Evolutionary conservation across 2,329 filamentous ascomycete species (phyloP).

Genomic region (Alternaria sp.): DNA sequence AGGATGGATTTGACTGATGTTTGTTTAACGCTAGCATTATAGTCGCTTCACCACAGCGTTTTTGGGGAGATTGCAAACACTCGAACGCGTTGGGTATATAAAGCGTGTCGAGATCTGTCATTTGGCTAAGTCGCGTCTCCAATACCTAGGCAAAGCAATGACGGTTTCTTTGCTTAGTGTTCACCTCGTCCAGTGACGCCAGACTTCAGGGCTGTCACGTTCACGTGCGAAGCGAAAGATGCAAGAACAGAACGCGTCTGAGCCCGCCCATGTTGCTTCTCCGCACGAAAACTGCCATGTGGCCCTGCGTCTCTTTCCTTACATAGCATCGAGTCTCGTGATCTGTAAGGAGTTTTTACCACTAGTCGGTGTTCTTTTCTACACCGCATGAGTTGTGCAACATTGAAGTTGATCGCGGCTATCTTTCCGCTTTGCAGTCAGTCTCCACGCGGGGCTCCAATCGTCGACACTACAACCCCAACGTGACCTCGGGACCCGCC

Average conservation of each 20-base stretch:
- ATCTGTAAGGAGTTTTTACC: not conserved
- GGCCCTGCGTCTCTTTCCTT: not conserved
- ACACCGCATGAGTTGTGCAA: not conserved
- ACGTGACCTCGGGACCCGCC: slow-evolving; percentile 3
- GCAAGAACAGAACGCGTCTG: not conserved
- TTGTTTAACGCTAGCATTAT: not conserved
- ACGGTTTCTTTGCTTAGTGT: not conserved
- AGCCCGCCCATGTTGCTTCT: not conserved
- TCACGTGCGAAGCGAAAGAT: slow-evolving; percentile 1
- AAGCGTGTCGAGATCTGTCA: not conserved
- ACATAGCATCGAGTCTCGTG: not conserved
- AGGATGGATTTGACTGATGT: not conserved
- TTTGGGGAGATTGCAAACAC: not conserved
- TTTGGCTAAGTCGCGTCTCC: not conserved
- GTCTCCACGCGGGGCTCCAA: slow-evolving; percentile 8
- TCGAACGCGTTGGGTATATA: not conserved
- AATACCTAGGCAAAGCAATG: not conserved
- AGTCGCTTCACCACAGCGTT: not conserved
- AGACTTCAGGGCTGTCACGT: not conserved
- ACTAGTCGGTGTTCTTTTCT: not conserved
- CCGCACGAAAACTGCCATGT: not conserved
- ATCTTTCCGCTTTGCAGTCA: slow-evolving; percentile 4
- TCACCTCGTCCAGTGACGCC: not conserved
- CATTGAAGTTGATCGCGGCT: slow-evolving; percentile 2
- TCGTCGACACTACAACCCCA: slow-evolving; percentile 4